phyloP scores from a whole-genome alignment of 2,329 filamentous ascomycete species.

The Neofusicoccum cordaticola region DNA sequence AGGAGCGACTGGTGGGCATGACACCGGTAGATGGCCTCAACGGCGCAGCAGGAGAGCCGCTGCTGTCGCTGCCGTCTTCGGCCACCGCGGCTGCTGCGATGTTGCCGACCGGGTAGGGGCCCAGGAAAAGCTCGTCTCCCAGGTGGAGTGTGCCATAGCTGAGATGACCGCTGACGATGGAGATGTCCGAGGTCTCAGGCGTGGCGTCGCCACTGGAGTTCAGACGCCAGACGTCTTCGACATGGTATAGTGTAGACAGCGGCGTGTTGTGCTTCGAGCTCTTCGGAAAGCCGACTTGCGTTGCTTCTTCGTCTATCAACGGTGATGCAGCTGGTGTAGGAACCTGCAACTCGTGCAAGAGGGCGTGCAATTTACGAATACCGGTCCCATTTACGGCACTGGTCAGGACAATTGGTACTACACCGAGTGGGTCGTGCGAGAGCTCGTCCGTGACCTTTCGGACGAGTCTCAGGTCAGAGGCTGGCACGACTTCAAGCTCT shows the following conservation, averaged over 20 bases:
- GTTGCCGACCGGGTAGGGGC: slow-evolving; percentile 56
- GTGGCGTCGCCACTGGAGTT: slow-evolving; percentile 20
- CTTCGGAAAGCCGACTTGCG: too few species aligned
- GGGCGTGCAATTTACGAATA: slow-evolving; percentile 75
- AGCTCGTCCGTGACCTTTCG: slow-evolving; percentile 27
- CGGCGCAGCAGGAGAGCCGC: slow-evolving; percentile 20
- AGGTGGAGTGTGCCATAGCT: slow-evolving; percentile 75
- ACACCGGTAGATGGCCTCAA: slow-evolving; percentile 23
- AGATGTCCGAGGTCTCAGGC: slow-evolving; percentile 20
- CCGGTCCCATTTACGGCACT: slow-evolving; percentile 83
- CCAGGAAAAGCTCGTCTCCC: slow-evolving; percentile 74
- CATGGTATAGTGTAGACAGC: slow-evolving; percentile 65
- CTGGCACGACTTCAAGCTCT: slow-evolving; percentile 55
- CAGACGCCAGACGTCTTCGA: slow-evolving; percentile 82
- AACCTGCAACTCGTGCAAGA: slow-evolving; percentile 73
- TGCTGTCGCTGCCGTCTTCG: slow-evolving; percentile 38
- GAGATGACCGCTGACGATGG: slow-evolving; percentile 82
- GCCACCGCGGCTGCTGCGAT: not conserved
- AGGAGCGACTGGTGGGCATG: slow-evolving; percentile 45
- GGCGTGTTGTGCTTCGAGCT: not conserved
- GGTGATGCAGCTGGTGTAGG: slow-evolving; percentile 41
- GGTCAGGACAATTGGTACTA: slow-evolving; percentile 82
- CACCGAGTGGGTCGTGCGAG: slow-evolving; percentile 47
- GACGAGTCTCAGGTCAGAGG: slow-evolving; percentile 58
- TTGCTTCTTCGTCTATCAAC: slow-evolving; percentile 31